phyloP scores from a whole-genome alignment of 202 grass and related monocot species.

The Zoysia matrella region DNA sequence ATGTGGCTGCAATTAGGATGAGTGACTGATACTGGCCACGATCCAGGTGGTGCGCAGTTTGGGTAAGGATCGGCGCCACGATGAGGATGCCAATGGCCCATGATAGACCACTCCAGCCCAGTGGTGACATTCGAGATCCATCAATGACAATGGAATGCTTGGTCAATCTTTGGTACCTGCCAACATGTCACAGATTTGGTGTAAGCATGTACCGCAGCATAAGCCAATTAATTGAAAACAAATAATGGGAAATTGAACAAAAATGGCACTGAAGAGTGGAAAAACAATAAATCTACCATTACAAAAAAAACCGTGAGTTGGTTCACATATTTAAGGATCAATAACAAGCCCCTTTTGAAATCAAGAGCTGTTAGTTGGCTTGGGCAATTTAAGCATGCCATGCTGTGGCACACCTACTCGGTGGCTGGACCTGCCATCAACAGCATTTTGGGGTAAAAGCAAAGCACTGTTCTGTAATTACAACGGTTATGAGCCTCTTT shows the following conservation, averaged over 20 bases:
- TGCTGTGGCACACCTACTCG: conserved; percentile 47
- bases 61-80: conserved; percentile 61
- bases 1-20: conserved; percentile 70
- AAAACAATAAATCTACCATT: too few relatives aligned
- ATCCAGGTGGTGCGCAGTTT: conserved; percentile 78
- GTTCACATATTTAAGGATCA: conserved; percentile 41
- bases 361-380: conserved; percentile 54
- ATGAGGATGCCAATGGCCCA: conserved; percentile 79
- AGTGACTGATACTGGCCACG: conserved; percentile 75
- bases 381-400: conserved; percentile 47
- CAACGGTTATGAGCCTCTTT: conserved; percentile 44
- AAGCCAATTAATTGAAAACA: not conserved
- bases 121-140: conserved; percentile 58
- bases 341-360: conserved; percentile 44
- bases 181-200: conserved; percentile 41
- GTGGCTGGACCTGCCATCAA: conserved; percentile 41
- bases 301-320: conserved; percentile 31
- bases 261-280: not conserved
- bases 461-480: conserved; percentile 32
- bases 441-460: conserved; percentile 43
- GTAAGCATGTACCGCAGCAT: conserved; percentile 36
- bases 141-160: conserved; percentile 67
- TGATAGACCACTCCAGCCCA: conserved; percentile 83
- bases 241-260: not conserved
- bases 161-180: conserved; percentile 81